Evolutionary conservation across 345 rosid genomes (phyloP).

Genomic region (Combretum micranthum): DNA sequence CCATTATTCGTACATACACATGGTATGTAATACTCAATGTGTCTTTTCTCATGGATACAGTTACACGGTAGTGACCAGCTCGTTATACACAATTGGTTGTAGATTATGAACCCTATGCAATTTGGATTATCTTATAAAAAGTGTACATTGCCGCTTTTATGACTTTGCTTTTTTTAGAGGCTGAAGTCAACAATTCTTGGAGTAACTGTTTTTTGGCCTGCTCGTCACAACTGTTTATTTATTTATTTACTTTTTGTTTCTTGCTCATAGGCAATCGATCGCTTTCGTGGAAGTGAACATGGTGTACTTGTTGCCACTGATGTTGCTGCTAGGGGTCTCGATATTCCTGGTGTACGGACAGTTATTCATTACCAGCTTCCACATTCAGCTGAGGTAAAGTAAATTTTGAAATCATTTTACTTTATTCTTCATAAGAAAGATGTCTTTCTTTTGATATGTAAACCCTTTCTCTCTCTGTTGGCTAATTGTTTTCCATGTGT

Average conservation of each 20-base stretch:
- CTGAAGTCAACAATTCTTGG: too few species aligned
- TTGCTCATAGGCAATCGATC: slow-evolving; percentile 69
- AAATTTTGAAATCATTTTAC: slow-evolving; percentile 1
- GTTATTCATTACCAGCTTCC: slow-evolving; percentile 98
- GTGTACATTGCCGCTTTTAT: too few species aligned
- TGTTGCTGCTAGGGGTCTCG: slow-evolving; percentile 98
- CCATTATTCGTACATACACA: too few species aligned
- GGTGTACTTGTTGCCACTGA: slow-evolving; percentile 90
- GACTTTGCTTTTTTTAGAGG: too few species aligned
- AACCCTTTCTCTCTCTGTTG: too few species aligned
- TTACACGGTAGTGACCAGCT: too few species aligned
- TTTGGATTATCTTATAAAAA: too few species aligned
- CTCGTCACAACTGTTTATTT: slow-evolving; percentile 4
- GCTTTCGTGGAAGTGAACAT: slow-evolving; percentile 68
- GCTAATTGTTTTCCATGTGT: slow-evolving; percentile 1
- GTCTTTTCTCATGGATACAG: too few species aligned
- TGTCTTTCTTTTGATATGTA: too few species aligned
- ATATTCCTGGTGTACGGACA: slow-evolving; percentile 90
- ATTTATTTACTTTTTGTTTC: slow-evolving; percentile 1
- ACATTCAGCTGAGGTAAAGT: slow-evolving; percentile 81
- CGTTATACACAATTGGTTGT: too few species aligned
- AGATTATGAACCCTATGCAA: too few species aligned
- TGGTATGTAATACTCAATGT: too few species aligned
- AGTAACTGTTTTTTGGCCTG: neutral
- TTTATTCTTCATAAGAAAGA: neutral